phyloP scores from a whole-genome alignment of 352 stramenopile genomes.

The Blastocystis sp. region DNA sequence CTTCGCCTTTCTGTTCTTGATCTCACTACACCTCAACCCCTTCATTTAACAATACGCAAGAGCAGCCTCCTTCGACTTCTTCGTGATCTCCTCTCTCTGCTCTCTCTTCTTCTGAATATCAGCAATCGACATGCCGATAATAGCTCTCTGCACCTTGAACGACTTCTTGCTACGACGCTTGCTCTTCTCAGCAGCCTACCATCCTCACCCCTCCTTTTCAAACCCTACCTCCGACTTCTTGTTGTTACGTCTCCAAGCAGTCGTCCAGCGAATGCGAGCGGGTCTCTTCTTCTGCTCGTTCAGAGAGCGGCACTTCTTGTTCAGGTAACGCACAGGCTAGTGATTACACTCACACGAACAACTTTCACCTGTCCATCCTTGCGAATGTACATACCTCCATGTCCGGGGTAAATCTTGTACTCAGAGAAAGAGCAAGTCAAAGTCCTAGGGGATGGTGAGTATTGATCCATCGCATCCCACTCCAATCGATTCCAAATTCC shows the following conservation, averaged over 20 bases:
- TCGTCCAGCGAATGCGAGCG: conserved; percentile 96
- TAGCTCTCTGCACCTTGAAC: conserved; percentile 28
- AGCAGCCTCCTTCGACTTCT: conserved; percentile 51
- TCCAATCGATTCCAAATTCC: neutral
- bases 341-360: neutral
- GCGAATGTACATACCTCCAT: conserved; percentile 94
- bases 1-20: conserved; percentile 34
- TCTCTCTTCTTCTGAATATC: conserved; percentile 53
- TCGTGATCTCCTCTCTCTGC: conserved; percentile 45
- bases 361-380: conserved; percentile 77
- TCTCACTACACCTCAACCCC: neutral
- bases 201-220: neutral
- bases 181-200: conserved; percentile 54
- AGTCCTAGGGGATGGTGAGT: conserved; percentile 63
- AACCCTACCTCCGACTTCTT: conserved; percentile 59
- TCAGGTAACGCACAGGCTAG: conserved; percentile 81
- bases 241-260: conserved; percentile 63
- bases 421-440: conserved; percentile 78
- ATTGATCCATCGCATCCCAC: no score
- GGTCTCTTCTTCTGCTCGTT: conserved; percentile 97
- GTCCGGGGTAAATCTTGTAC: conserved; percentile 91
- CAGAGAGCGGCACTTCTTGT: conserved; percentile 89
- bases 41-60: neutral
- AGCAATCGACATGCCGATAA: conserved; percentile 36
- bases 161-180: conserved; percentile 53